Conservation (phyloP, 768 basidiomycete species). For the Suillus fuscotomentosus region DNA sequence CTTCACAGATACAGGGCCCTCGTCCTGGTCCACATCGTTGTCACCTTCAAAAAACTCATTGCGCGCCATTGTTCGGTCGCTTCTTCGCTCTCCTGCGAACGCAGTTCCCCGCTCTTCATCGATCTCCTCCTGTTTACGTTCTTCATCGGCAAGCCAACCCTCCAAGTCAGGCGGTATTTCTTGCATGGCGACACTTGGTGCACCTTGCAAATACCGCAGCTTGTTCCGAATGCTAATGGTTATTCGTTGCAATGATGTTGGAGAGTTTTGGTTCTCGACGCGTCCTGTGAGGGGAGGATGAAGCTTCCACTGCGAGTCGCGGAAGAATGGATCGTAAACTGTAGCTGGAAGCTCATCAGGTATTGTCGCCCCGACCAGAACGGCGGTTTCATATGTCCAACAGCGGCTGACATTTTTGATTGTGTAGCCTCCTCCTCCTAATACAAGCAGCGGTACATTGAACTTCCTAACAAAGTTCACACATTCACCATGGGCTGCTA, state of each 20-base stretch:
- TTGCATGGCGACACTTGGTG: constrained; percentile 95
- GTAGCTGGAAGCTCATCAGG: constrained; percentile 87
- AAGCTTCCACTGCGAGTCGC: constrained; percentile 86
- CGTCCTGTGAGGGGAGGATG: constrained; percentile 91
- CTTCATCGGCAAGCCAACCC: constrained; percentile 72
- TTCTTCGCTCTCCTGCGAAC: constrained; percentile 49
- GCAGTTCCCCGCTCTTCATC: constrained; percentile 66
- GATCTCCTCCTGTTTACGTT: constrained; percentile 62
- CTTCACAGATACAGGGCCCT: constrained; percentile 31
- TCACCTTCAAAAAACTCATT: constrained; percentile 79
- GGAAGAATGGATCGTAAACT: constrained; percentile 91
- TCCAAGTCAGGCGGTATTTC: constrained; percentile 93
- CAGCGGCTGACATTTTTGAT: constrained; percentile 98
- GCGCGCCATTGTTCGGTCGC: constrained; percentile 49
- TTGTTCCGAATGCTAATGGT: constrained; percentile 84
- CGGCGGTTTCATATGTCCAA: constrained; percentile 97
- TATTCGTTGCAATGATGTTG: constrained; percentile 81
- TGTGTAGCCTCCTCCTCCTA: constrained; percentile 96
- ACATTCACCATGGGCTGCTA: constrained; percentile 97
- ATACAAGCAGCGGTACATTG: constrained; percentile 83
- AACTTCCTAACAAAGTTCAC: constrained; percentile 95
- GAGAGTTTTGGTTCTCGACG: constrained; percentile 91
- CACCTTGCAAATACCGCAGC: constrained; percentile 88
- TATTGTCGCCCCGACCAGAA: constrained; percentile 80
- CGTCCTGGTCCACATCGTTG: constrained; percentile 58